These are phyloP conservation scores for Penicillium sp. DNA, from an alignment of 2,329 filamentous ascomycete species.

Conservation along the genomic window DNA sequence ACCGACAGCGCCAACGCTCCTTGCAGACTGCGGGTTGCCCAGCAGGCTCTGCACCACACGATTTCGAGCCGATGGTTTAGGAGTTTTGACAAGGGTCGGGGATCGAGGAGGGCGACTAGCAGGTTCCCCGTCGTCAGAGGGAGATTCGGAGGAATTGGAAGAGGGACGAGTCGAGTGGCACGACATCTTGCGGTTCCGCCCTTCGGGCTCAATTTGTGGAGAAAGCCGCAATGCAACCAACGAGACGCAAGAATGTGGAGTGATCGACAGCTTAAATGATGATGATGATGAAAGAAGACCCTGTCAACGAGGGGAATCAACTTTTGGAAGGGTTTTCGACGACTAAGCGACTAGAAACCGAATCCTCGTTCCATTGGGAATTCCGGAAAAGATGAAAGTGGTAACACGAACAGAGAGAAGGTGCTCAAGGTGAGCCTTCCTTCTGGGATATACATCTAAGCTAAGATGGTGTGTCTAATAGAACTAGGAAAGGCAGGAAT, in stretches of 20 bases:
- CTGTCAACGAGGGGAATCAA: too few relatives aligned
- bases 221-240: conserved; percentile 18
- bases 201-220: conserved; percentile 24
- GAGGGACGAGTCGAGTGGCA: conserved; percentile 23
- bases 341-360: too few relatives aligned
- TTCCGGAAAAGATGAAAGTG: too few relatives aligned
- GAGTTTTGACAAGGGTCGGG: neutral
- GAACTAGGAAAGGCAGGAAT: too few relatives aligned
- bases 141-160: conserved; percentile 67
- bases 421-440: neutral
- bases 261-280: conserved; percentile 15
- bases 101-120: conserved; percentile 2
- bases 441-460: too few relatives aligned
- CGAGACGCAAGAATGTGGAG: conserved; percentile 22
- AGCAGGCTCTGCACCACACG: conserved; percentile 66
- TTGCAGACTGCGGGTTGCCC: conserved; percentile 25
- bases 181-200: conserved; percentile 28
- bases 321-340: too few relatives aligned
- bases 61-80: conserved; percentile 28
- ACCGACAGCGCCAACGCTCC: conserved; percentile 37
- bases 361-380: too few relatives aligned
- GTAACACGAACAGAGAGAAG: too few relatives aligned
- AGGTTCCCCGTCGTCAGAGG: conserved; percentile 57
- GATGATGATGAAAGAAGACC: neutral
- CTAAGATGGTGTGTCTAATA: too few relatives aligned